phyloP scores from a whole-genome alignment of 2,329 filamentous ascomycete species.

The Sporothrix pseudoabietina region DNA sequence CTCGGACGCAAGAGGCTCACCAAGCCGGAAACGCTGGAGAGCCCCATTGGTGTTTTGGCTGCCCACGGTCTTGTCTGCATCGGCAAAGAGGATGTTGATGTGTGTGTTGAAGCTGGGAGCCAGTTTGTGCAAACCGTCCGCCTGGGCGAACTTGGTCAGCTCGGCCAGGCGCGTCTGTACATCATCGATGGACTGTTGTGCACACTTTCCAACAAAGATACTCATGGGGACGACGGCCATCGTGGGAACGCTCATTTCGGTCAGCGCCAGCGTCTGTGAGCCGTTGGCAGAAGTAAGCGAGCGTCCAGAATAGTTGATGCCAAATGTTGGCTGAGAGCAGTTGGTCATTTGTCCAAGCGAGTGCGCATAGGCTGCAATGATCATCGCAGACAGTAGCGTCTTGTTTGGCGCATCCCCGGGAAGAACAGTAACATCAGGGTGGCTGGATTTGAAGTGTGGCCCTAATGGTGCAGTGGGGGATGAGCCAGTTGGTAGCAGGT shows the following conservation, averaged over 20 bases:
- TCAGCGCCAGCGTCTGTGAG: slow-evolving; percentile 29
- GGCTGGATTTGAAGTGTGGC: slow-evolving; percentile 32
- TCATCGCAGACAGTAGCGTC: slow-evolving; percentile 25
- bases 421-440: slow-evolving; percentile 8
- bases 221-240: not conserved
- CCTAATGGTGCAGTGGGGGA: slow-evolving; percentile 27
- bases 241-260: not conserved
- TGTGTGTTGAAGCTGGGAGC: slow-evolving; percentile 31
- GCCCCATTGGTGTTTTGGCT: not conserved
- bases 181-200: slow-evolving; percentile 10
- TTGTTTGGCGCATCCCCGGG: not conserved
- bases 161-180: slow-evolving; percentile 32
- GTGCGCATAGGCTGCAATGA: slow-evolving; percentile 32
- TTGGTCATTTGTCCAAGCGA: slow-evolving; percentile 27
- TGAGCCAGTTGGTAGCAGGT: not conserved
- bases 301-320: slow-evolving; percentile 32
- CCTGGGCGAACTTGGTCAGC: slow-evolving; percentile 33
- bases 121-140: slow-evolving; percentile 29
- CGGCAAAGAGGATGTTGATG: slow-evolving; percentile 33
- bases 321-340: slow-evolving; percentile 31
- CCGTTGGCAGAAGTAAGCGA: slow-evolving; percentile 31
- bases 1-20: slow-evolving; percentile 32
- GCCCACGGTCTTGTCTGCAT: not conserved
- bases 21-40: slow-evolving; percentile 31
- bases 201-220: not conserved